Evolutionary conservation across 495 filamentous ascomycete genomes (phyloP).

Genomic region (Neurospora cerealis): DNA sequence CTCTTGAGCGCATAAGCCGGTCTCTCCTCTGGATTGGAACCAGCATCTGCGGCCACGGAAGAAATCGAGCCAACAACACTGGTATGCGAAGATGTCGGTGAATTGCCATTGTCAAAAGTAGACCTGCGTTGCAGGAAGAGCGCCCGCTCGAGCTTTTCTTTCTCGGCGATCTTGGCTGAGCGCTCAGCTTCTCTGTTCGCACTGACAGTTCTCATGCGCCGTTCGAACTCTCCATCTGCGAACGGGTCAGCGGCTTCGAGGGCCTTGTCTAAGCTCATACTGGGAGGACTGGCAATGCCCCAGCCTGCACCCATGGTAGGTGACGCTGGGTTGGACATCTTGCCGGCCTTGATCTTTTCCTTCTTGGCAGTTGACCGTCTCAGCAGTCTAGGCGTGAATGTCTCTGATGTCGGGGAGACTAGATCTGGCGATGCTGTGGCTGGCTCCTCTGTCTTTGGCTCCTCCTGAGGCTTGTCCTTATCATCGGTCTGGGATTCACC

Average conservation of each 20-base stretch:
- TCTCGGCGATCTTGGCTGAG: not conserved
- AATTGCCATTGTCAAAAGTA: not conserved
- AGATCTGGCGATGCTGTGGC: not conserved
- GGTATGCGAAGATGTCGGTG: not conserved
- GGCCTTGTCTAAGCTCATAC: constrained; percentile 3
- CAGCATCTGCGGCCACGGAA: not conserved
- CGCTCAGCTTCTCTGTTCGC: not conserved
- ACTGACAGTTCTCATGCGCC: not conserved
- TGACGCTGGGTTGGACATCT: constrained; percentile 9
- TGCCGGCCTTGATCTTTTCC: constrained; percentile 20
- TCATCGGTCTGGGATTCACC: not conserved
- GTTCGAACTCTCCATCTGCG: not conserved
- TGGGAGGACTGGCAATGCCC: constrained; percentile 6
- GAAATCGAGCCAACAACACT: not conserved
- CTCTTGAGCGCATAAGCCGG: not conserved
- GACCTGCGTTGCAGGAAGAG: not conserved
- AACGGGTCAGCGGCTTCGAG: not conserved
- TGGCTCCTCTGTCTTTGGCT: constrained; percentile 2
- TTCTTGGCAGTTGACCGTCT: constrained; percentile 11
- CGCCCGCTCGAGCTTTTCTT: not conserved
- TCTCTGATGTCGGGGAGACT: not conserved
- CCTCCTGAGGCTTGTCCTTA: not conserved
- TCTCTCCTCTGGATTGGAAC: not conserved
- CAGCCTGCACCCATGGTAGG: not conserved
- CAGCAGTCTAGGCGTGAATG: not conserved